A percentile compares a stretch with the other conserved stretches of the same genome.
Evolutionary conservation across 2,329 filamentous ascomycete species (phyloP).

Genomic region (Colletotrichum spinosum): DNA sequence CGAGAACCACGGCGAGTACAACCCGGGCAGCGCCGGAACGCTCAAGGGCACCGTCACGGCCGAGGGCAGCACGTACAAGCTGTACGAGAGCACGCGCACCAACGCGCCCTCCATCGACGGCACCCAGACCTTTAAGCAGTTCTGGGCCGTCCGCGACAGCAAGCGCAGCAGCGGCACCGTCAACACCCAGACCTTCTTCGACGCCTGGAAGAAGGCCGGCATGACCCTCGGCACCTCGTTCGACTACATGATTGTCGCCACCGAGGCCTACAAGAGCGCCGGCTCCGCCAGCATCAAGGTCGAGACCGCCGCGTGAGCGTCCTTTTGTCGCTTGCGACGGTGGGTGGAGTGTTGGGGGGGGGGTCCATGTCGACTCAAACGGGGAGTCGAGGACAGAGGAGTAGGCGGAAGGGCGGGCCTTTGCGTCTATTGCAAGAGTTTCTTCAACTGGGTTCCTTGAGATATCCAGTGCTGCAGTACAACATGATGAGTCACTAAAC

Average conservation of each 20-base stretch:
- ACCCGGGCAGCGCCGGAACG: constrained; percentile 48
- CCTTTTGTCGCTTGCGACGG: not conserved
- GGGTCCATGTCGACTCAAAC: not conserved
- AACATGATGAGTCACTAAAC: too few relatives aligned
- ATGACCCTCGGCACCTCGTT: constrained; percentile 57
- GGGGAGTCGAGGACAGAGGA: not conserved
- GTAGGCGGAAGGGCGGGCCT: not conserved
- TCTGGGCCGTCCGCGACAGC: constrained; percentile 61
- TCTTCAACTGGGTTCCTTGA: too few relatives aligned
- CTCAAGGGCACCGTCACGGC: constrained; percentile 49
- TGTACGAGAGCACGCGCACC: constrained; percentile 49
- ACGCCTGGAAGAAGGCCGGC: constrained; percentile 62
- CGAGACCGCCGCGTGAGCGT: constrained; percentile 35
- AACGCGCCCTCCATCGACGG: constrained; percentile 62
- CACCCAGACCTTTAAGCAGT: constrained; percentile 63
- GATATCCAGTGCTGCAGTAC: too few relatives aligned
- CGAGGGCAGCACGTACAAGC: constrained; percentile 52
- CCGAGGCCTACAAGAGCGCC: constrained; percentile 64
- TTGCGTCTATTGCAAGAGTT: too few relatives aligned
- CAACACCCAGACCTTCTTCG: constrained; percentile 62
- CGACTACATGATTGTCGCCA: constrained; percentile 67
- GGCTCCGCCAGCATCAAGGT: constrained; percentile 62
- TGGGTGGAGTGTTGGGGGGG: not conserved
- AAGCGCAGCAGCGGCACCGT: constrained; percentile 64
- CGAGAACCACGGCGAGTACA: constrained; percentile 52